Evolutionary conservation across 2,329 filamentous ascomycete species (phyloP).

Genomic region (Cladosporium cucumerinum): DNA sequence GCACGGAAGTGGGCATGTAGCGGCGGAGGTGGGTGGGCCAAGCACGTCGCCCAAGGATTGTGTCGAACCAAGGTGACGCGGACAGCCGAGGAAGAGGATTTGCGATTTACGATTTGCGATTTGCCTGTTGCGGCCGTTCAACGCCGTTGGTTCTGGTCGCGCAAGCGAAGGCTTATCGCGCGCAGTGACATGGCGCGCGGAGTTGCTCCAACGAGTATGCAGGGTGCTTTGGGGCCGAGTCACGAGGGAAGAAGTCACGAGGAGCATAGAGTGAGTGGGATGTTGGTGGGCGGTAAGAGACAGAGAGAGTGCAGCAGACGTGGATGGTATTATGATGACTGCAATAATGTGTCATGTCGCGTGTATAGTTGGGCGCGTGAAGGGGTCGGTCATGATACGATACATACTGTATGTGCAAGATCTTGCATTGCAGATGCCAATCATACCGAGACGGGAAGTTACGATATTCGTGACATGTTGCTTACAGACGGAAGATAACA

Average conservation of each 20-base stretch:
- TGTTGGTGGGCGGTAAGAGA: slow-evolving; percentile 1
- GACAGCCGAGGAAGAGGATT: not conserved
- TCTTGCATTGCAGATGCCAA: not conserved
- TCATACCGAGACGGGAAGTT: not conserved
- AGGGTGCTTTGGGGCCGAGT: not conserved
- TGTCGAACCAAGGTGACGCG: not conserved
- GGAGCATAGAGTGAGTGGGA: not conserved
- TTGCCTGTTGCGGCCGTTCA: not conserved
- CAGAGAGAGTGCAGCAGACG: not conserved
- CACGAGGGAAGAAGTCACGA: not conserved
- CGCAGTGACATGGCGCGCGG: slow-evolving; percentile 3
- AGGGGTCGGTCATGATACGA: not conserved
- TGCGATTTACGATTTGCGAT: not conserved
- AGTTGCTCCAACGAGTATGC: slow-evolving; percentile 4
- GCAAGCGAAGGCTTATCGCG: slow-evolving; percentile 10
- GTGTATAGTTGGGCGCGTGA: not conserved
- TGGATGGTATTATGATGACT: not conserved
- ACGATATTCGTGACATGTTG: not conserved
- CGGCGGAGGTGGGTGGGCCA: not conserved
- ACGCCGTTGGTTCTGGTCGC: not conserved
- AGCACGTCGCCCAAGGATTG: not conserved
- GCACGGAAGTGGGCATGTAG: not conserved
- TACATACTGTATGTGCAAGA: too few species aligned
- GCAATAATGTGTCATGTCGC: not conserved
- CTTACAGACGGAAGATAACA: not conserved